Conservation (phyloP, 2,329 filamentous ascomycete species). For the Paracorniculantispora psalliotae region DNA sequence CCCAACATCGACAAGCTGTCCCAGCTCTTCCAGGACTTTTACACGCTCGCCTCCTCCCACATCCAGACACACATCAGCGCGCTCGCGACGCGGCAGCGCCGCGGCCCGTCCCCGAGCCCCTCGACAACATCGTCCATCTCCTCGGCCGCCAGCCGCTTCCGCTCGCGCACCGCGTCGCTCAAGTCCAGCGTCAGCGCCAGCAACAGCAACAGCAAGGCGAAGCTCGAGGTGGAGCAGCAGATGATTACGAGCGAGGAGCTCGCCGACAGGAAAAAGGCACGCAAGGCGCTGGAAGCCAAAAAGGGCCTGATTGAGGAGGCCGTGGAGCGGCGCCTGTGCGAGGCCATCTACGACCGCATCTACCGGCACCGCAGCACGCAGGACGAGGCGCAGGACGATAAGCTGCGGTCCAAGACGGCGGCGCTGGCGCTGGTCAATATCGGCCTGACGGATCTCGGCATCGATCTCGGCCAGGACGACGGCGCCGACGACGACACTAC, state of each 20-base stretch:
- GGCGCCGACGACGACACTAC: slow-evolving; percentile 49
- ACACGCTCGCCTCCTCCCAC: slow-evolving; percentile 71
- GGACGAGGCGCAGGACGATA: slow-evolving; percentile 92
- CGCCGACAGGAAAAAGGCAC: slow-evolving; percentile 69
- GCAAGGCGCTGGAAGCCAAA: slow-evolving; percentile 74
- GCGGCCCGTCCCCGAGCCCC: slow-evolving; percentile 55
- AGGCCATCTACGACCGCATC: slow-evolving; percentile 79
- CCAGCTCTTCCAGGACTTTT: slow-evolving; percentile 92
- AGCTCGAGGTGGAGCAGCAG: slow-evolving; percentile 58
- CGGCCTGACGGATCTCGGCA: slow-evolving; percentile 75
- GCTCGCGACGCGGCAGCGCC: slow-evolving; percentile 68
- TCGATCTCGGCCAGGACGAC: slow-evolving; percentile 60
- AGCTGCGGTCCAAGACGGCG: slow-evolving; percentile 88
- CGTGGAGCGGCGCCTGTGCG: slow-evolving; percentile 79
- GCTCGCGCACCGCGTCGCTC: slow-evolving; percentile 51
- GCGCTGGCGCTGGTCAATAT: slow-evolving; percentile 89
- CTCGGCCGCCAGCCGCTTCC: slow-evolving; percentile 52
- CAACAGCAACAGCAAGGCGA: slow-evolving; percentile 42
- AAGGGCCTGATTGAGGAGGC: slow-evolving; percentile 77
- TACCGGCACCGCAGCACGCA: slow-evolving; percentile 89
- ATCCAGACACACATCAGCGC: slow-evolving; percentile 83
- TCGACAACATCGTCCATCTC: slow-evolving; percentile 47
- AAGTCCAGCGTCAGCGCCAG: too few species aligned
- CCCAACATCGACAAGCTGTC: slow-evolving; percentile 78
- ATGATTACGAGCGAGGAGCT: slow-evolving; percentile 90